A percentile compares a stretch with the other conserved stretches of the same genome.
Evolutionary conservation across 768 basidiomycete species (phyloP).

Genomic region (Cystofilobasidium capitatum): DNA sequence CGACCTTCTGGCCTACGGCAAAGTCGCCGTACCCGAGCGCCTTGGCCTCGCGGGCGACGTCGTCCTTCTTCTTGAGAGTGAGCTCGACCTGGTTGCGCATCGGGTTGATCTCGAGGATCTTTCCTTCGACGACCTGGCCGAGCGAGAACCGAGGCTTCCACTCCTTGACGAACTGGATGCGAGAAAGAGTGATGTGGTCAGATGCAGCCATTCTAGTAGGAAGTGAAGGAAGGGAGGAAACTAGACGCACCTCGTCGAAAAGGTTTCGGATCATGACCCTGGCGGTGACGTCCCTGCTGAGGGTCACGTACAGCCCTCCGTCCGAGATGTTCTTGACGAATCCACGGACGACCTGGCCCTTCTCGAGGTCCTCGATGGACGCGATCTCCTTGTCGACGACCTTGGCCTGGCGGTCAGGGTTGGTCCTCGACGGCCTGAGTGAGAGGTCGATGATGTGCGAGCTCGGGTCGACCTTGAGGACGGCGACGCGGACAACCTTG

Average conservation of each 20-base stretch:
- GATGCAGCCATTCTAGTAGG: neutral
- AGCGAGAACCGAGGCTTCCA: conserved; percentile 75
- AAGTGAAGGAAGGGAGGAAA: neutral
- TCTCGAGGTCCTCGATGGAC: conserved; percentile 53
- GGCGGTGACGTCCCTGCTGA: conserved; percentile 76
- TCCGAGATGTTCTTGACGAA: conserved; percentile 81
- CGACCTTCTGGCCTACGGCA: conserved; percentile 66
- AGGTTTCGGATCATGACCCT: conserved; percentile 87
- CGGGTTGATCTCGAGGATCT: conserved; percentile 65
- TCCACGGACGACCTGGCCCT: conserved; percentile 69
- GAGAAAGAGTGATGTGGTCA: neutral
- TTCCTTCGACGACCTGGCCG: conserved; percentile 78
- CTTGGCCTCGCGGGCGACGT: conserved; percentile 28
- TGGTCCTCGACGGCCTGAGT: conserved; percentile 61
- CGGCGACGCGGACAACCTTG: conserved; percentile 58
- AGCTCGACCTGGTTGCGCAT: conserved; percentile 77
- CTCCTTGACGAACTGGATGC: conserved; percentile 74
- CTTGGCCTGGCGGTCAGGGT: conserved; percentile 43
- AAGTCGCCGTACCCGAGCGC: conserved; percentile 46
- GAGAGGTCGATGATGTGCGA: conserved; percentile 69
- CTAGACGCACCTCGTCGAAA: conserved; percentile 63
- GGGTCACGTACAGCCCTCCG: conserved; percentile 76
- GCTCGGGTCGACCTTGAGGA: conserved; percentile 58
- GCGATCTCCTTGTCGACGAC: conserved; percentile 62
- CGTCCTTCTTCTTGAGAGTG: conserved; percentile 52